Base-by-base conservation (phyloP, 2,329 filamentous ascomycete genomes). In the Cryphonectria carpinicola region DNA sequence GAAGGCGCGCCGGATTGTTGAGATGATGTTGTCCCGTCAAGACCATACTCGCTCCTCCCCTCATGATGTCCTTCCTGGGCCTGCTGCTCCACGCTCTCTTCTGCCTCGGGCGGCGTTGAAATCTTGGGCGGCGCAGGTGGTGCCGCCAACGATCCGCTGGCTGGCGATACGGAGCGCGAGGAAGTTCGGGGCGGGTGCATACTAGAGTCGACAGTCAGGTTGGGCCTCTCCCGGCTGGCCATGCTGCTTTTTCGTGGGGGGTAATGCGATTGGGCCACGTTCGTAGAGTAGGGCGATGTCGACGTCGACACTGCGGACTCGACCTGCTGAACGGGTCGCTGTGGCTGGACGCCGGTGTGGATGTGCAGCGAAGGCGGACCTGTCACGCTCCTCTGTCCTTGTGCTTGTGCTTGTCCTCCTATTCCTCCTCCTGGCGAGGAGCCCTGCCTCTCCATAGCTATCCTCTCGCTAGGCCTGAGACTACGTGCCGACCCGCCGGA, bases 81-180 rank as follows among this genome's bases (percentile, higher is more conserved):
- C 22, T 10, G 22, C 46, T 49, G 90, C 67, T 88, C 88, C 78
- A 91, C 85, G 7, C 91, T 88, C 76, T 88, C 91, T 78, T 95
- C 95, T 58, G 95, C 91, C 74, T 97, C 93, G 17, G 91, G 88
- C 1, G 93, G 92, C 52, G 92, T 86, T 69, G 94, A 85, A 74
- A 95, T 90, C 0, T 90, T 86, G 28, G 88, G 80, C 0, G 88
- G 78, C 65, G 82, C 77, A 41, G 80, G 75, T 25, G 81, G 77
- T 41, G 74, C 76, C 28, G 78, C 72, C 11, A 25, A 4, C 63
- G 63, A 52, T 68, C 75, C 78, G 61, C 39, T 66, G 7, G 78
- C 77, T 10, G 84, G 83, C 10, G 85, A 85, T 22, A 77, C 77
- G 14, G 81, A 77, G 60, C 80, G 79, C 69, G 81, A 79, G 62